phyloP scores from a whole-genome alignment of 1,284 basidiomycete species.

The Mycosarcoma mackinlayi region DNA sequence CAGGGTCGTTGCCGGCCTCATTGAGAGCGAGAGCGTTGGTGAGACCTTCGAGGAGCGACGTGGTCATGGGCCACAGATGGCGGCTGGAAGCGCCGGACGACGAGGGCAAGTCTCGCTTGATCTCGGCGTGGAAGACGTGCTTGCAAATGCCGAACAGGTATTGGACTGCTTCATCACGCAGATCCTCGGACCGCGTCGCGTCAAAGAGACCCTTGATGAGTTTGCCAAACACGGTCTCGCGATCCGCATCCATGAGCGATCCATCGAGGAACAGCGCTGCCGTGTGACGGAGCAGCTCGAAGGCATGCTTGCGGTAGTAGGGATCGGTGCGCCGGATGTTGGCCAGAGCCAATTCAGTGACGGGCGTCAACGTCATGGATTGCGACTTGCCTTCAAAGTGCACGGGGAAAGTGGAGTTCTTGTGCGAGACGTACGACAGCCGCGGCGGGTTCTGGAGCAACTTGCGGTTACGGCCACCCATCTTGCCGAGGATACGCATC shows the following conservation, averaged over 20 bases:
- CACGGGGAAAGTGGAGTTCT: slow-evolving; percentile 44
- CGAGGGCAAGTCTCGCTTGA: slow-evolving; percentile 68
- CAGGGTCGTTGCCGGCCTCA: slow-evolving; percentile 64
- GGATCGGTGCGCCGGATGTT: slow-evolving; percentile 76
- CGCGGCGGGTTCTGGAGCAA: slow-evolving; percentile 81
- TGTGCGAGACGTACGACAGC: slow-evolving; percentile 74
- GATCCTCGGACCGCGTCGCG: slow-evolving; percentile 78
- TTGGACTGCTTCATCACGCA: slow-evolving; percentile 77
- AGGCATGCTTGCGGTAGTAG: slow-evolving; percentile 79
- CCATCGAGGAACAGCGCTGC: slow-evolving; percentile 80
- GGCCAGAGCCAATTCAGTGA: slow-evolving; percentile 78
- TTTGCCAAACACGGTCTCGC: slow-evolving; percentile 78
- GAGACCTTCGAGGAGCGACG: slow-evolving; percentile 62
- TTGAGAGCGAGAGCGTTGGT: slow-evolving; percentile 56
- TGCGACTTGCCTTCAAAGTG: slow-evolving; percentile 68
- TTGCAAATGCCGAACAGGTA: slow-evolving; percentile 78
- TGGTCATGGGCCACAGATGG: slow-evolving; percentile 73
- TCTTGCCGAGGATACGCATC: slow-evolving; percentile 94
- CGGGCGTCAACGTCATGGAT: slow-evolving; percentile 78
- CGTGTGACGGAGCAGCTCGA: slow-evolving; percentile 81
- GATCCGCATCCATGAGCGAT: slow-evolving; percentile 72
- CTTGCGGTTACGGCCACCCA: slow-evolving; percentile 92
- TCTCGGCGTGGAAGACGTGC: slow-evolving; percentile 74
- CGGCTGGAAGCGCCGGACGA: slow-evolving; percentile 71
- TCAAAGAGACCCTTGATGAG: slow-evolving; percentile 81